Conservation (phyloP, 768 basidiomycete genomes). For the Lyophyllum decastes region DNA sequence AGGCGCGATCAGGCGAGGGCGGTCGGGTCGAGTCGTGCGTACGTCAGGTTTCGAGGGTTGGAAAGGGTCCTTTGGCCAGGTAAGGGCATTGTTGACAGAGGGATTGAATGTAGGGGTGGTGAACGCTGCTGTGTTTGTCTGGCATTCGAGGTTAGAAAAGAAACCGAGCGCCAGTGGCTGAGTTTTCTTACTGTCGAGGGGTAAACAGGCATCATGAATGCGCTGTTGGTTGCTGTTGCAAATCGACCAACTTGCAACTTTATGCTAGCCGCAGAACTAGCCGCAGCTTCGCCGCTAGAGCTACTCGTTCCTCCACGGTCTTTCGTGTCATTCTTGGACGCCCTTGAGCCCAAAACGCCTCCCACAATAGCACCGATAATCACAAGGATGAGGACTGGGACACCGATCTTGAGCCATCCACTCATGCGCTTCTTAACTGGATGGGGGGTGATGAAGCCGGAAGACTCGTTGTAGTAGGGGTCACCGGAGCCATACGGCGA, state of each 20-base stretch:
- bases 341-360: slow-evolving; percentile 74
- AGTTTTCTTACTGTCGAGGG: slow-evolving; percentile 75
- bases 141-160: background rate
- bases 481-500: slow-evolving; percentile 55
- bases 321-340: slow-evolving; percentile 39
- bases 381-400: slow-evolving; percentile 65
- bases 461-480: slow-evolving; percentile 69
- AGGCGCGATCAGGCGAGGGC: slow-evolving; percentile 92
- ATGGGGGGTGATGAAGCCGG: slow-evolving; percentile 65
- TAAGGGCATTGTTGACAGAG: slow-evolving; percentile 46
- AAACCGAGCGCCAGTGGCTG: background rate
- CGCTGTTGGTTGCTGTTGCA: slow-evolving; percentile 77
- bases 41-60: slow-evolving; percentile 61
- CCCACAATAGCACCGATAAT: slow-evolving; percentile 73
- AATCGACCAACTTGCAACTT: slow-evolving; percentile 67
- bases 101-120: slow-evolving; percentile 70
- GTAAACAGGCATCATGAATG: slow-evolving; percentile 82
- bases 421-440: slow-evolving; percentile 53
- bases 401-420: slow-evolving; percentile 76
- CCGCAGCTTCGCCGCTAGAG: slow-evolving; percentile 41
- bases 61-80: slow-evolving; percentile 85
- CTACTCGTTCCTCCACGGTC: slow-evolving; percentile 36
- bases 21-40: slow-evolving; percentile 68
- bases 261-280: slow-evolving; percentile 56
- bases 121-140: slow-evolving; percentile 80